These are phyloP conservation scores for Pezicula radicicola DNA, from an alignment of 2,329 filamentous ascomycete genomes.

Conservation along the genomic window DNA sequence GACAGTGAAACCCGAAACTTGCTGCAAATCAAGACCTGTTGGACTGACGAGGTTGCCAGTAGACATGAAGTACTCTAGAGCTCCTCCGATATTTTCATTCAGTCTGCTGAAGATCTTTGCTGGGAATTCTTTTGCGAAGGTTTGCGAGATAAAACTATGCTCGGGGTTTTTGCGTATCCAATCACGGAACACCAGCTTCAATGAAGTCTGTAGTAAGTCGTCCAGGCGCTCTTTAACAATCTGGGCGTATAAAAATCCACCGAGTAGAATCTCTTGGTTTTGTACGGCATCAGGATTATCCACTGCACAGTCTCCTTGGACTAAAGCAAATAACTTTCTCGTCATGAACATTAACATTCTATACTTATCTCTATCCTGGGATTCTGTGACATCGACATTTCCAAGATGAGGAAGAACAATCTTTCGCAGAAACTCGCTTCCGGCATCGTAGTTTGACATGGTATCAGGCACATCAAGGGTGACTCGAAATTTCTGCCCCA, in stretches of 20 bases:
- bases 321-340: slow-evolving; percentile 88
- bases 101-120: slow-evolving; percentile 74
- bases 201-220: slow-evolving; percentile 67
- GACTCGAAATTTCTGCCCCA: slow-evolving; percentile 87
- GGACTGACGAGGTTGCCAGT: slow-evolving; percentile 92
- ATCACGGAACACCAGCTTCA: slow-evolving; percentile 53
- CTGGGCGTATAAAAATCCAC: slow-evolving; percentile 91
- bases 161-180: slow-evolving; percentile 53
- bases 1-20: slow-evolving; percentile 91
- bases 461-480: slow-evolving; percentile 82
- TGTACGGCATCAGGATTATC: slow-evolving; percentile 97
- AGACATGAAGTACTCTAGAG: slow-evolving; percentile 91
- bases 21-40: slow-evolving; percentile 90
- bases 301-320: slow-evolving; percentile 85
- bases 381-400: slow-evolving; percentile 76
- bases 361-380: slow-evolving; percentile 89
- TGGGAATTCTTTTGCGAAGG: slow-evolving; percentile 78
- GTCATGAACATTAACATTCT: slow-evolving; percentile 94
- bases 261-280: slow-evolving; percentile 91
- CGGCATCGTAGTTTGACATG: slow-evolving; percentile 83
- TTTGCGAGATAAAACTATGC: slow-evolving; percentile 72
- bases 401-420: slow-evolving; percentile 91
- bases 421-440: slow-evolving; percentile 85
- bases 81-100: slow-evolving; percentile 84
- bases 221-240: slow-evolving; percentile 94